Percentiles rank a stretch among this genome's conserved stretches.
Evolutionary conservation across 164 flowering plant genomes (phyloP).

Genomic region (Magnolia officinalis): DNA sequence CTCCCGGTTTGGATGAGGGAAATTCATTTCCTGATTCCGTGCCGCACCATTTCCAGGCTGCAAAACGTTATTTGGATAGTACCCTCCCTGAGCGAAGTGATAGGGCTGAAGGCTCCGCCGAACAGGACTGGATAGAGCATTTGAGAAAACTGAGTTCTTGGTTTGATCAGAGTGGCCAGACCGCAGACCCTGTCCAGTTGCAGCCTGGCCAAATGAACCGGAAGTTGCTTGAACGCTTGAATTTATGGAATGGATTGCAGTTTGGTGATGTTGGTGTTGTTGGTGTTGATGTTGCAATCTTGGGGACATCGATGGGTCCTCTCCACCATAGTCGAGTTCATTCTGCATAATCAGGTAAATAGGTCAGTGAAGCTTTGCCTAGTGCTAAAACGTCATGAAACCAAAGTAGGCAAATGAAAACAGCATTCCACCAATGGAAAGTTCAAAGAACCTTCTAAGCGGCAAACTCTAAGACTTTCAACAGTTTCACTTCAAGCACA

Average conservation of each 20-base stretch:
- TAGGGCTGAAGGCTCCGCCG: conserved; percentile 52
- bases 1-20: conserved; percentile 43
- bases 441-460: no score
- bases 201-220: conserved; percentile 39
- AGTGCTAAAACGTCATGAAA: background rate
- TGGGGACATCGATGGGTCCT: conserved; percentile 59
- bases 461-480: no score
- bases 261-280: conserved; percentile 40
- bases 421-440: no score
- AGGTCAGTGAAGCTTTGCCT: background rate
- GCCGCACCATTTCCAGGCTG: conserved; percentile 27
- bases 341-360: conserved; percentile 31
- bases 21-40: conserved; percentile 25
- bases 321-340: conserved; percentile 56
- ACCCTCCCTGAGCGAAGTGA: conserved; percentile 45
- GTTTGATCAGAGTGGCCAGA: conserved; percentile 47
- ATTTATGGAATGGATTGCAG: conserved; percentile 23
- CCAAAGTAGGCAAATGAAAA: background rate
- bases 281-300: conserved; percentile 40
- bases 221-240: conserved; percentile 40
- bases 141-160: conserved; percentile 57
- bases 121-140: conserved; percentile 60
- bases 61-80: conserved; percentile 27
- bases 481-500: no score
- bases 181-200: conserved; percentile 33